Evolutionary conservation across 2,329 filamentous ascomycete species (phyloP).

Genomic region (Polychaeton citri): DNA sequence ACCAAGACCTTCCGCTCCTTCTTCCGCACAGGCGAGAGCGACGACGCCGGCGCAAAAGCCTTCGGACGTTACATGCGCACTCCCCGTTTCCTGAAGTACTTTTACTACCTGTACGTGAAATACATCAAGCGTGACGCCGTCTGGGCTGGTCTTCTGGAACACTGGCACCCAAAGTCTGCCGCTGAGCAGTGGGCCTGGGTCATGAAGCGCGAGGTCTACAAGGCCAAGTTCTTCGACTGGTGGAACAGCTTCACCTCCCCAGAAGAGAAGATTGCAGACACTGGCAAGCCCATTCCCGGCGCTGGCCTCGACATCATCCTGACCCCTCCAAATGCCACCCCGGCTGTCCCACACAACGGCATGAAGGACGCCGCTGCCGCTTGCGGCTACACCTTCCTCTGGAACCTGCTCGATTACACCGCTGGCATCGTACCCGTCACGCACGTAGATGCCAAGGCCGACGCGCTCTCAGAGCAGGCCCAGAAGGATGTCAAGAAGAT

Average conservation of each 20-base stretch:
- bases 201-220: slow-evolving; percentile 61
- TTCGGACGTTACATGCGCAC: slow-evolving; percentile 63
- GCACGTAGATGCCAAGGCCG: slow-evolving; percentile 60
- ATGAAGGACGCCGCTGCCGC: slow-evolving; percentile 77
- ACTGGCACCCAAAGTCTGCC: slow-evolving; percentile 61
- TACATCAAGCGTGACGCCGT: slow-evolving; percentile 63
- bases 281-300: slow-evolving; percentile 7
- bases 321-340: slow-evolving; percentile 77
- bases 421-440: slow-evolving; percentile 73
- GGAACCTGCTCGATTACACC: slow-evolving; percentile 82
- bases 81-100: slow-evolving; percentile 59
- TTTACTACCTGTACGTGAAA: slow-evolving; percentile 84
- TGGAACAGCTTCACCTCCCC: slow-evolving; percentile 50
- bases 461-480: slow-evolving; percentile 50
- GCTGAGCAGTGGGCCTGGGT: slow-evolving; percentile 76
- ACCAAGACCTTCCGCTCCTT: slow-evolving; percentile 66
- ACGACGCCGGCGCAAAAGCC: slow-evolving; percentile 63
- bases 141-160: slow-evolving; percentile 64
- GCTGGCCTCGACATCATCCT: slow-evolving; percentile 58
- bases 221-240: slow-evolving; percentile 69
- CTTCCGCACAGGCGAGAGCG: slow-evolving; percentile 64
- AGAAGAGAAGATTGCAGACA: slow-evolving; percentile 20
- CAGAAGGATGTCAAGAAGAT: slow-evolving; percentile 50
- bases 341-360: slow-evolving; percentile 71
- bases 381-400: slow-evolving; percentile 88